These are phyloP conservation scores for Comarum palustre DNA, from an alignment of 306 rosid genomes.

Conservation along the genomic window DNA sequence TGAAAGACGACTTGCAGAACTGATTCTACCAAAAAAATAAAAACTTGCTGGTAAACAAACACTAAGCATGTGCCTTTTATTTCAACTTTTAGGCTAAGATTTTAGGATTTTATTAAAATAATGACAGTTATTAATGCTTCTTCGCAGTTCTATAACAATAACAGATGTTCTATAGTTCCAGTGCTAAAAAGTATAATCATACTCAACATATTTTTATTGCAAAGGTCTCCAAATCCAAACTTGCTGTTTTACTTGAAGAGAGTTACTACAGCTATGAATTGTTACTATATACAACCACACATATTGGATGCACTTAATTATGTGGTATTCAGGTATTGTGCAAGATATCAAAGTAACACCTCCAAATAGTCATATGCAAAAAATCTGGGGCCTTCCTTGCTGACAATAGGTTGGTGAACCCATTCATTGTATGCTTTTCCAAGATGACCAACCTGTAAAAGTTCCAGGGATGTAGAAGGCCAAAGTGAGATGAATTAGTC, in stretches of 20 bases:
- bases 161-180: background rate
- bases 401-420: constrained; percentile 82
- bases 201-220: background rate
- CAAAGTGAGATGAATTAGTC: background rate
- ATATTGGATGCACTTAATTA: background rate
- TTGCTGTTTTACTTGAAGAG: background rate
- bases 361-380: constrained; percentile 59
- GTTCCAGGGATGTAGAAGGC: background rate
- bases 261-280: background rate
- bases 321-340: background rate
- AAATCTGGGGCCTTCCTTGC: constrained; percentile 85
- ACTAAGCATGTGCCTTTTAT: background rate
- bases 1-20: background rate
- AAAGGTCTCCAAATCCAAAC: background rate
- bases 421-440: constrained; percentile 74
- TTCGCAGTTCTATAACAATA: background rate
- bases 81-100: background rate
- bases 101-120: background rate
- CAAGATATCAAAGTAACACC: constrained; percentile 33
- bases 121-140: background rate
- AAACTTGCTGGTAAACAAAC: background rate
- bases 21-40: background rate
- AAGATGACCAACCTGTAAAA: constrained; percentile 75
- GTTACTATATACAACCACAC: background rate
- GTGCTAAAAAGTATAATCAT: background rate